Percentiles rank a stretch among this genome's conserved stretches.
phyloP scores from a whole-genome alignment of 1,284 basidiomycete genomes.

The Ceratobasidium sp. region DNA sequence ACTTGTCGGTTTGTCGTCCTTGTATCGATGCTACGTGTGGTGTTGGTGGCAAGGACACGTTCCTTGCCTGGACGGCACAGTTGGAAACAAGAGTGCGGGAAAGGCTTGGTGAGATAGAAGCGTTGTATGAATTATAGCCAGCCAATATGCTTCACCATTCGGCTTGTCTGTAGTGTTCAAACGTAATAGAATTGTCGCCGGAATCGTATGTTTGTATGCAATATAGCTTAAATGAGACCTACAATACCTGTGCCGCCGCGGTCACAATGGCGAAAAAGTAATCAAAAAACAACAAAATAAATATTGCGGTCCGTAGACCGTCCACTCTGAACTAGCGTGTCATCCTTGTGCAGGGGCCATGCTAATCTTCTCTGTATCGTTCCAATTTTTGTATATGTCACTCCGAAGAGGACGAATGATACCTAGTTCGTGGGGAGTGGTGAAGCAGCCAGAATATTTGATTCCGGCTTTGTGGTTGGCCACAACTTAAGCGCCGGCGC shows the following conservation, averaged over 20 bases:
- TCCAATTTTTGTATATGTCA: constrained; percentile 26
- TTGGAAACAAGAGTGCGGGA: no score
- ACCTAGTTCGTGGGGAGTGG: not conserved
- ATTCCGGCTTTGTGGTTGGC: constrained; percentile 11
- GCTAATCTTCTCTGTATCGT: constrained; percentile 43
- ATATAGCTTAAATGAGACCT: not conserved
- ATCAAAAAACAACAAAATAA: constrained; percentile 7
- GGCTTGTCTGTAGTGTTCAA: no score
- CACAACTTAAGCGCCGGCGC: no score
- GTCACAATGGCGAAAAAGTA: not conserved
- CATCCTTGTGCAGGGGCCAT: constrained; percentile 41
- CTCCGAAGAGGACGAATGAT: constrained; percentile 35
- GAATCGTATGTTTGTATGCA: not conserved
- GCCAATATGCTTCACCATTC: no score
- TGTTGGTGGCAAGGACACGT: no score
- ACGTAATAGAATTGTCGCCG: no score
- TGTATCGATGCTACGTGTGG: no score
- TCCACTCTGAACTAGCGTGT: constrained; percentile 42
- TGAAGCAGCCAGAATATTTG: constrained; percentile 15
- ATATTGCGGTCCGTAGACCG: constrained; percentile 37
- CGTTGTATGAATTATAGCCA: no score
- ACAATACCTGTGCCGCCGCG: not conserved
- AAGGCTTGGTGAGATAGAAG: no score
- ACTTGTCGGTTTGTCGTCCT: no score
- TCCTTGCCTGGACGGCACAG: no score